phyloP scores from a whole-genome alignment of 352 stramenopile species.

The Phytophthora nicotianae region DNA sequence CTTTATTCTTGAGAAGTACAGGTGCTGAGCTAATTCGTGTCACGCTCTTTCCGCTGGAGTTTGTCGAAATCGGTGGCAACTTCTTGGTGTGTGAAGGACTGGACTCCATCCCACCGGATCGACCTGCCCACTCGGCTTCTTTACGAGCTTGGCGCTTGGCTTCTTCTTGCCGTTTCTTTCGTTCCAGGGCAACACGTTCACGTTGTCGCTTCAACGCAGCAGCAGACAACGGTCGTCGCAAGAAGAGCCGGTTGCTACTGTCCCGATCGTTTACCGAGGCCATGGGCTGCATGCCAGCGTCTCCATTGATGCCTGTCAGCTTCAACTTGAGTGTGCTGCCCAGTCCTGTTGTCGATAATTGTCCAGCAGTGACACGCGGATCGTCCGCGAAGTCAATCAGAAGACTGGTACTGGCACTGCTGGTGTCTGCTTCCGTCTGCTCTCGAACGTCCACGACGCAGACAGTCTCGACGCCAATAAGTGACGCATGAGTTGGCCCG shows the following conservation, averaged over 20 bases:
- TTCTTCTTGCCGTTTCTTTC: slow-evolving; percentile 73
- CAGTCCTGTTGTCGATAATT: slow-evolving; percentile 23
- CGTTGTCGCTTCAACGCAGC: slow-evolving; percentile 79
- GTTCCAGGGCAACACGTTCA: slow-evolving; percentile 62
- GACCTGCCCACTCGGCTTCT: slow-evolving; percentile 82
- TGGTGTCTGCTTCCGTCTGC: slow-evolving; percentile 48
- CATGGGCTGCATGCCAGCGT: slow-evolving; percentile 21
- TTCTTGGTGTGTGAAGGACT: slow-evolving; percentile 58
- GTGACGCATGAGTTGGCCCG: slow-evolving; percentile 27
- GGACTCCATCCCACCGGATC: slow-evolving; percentile 70
- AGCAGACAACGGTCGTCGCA: slow-evolving; percentile 57
- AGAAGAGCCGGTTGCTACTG: slow-evolving; percentile 68
- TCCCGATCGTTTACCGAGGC: slow-evolving; percentile 49
- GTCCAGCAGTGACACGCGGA: slow-evolving; percentile 17
- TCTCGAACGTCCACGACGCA: slow-evolving; percentile 95
- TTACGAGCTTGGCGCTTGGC: slow-evolving; percentile 56
- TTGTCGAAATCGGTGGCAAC: slow-evolving; percentile 58
- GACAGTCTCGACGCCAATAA: slow-evolving; percentile 92
- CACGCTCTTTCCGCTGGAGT: slow-evolving; percentile 28
- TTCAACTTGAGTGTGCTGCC: slow-evolving; percentile 68
- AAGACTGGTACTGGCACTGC: slow-evolving; percentile 29
- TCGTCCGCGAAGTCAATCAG: slow-evolving; percentile 36
- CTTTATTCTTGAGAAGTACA: slow-evolving; percentile 61
- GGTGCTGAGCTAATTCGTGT: slow-evolving; percentile 69
- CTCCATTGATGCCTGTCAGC: slow-evolving; percentile 37